Base-by-base conservation (phyloP, 176 grass and related monocot species). In the Leersia perrieri region DNA sequence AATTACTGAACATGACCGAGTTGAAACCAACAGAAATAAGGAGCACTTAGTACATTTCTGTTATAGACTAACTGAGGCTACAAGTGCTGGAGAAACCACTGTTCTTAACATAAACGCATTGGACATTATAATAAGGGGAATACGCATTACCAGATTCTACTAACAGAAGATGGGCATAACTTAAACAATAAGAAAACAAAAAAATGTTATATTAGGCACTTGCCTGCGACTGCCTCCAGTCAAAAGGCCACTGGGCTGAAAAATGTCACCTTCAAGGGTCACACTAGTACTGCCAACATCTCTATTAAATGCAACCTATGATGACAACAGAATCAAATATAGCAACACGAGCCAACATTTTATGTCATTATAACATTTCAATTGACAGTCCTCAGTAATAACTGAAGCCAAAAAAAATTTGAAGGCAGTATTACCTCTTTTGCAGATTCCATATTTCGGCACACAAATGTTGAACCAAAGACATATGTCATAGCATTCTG, bases 141-240 rank as follows among this genome's bases (percentile, higher is more conserved):
- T 64, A 66, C 39, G 14, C 22, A 61, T 80, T 73, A 77, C 72
- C 49, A 80, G 75, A 68, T 83, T 80, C 66, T 60, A 38, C 58
- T 44, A 65, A 36, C 70, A 41, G 35, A 11, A 30, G n/a, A 49
- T 11, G 66, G 23, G 13, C 42, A 23, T 8, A 81, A 77, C 42
- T 16, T 8, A 81, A 77, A 65, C 11, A 72, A 20, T 76, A 70
- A 11, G 49, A 7, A 83, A 20, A 23, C 20, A 89, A 23, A 27
- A 27, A 82, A 84, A 74, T 60, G 73, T 69, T 39, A 75, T 60
- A 47, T 71, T 11, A 51, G 28, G 25, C 51, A 68, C 29, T 86
- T 89, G 95, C 96, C 85, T 95, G 63, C 89, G 89, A 82, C 93
- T 95, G 45, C 96, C 96, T 91, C 96, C 96, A n/a, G 96, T 99